Base-by-base conservation (phyloP, 805 yeast genomes). In the Priceomyces carsonii region DNA sequence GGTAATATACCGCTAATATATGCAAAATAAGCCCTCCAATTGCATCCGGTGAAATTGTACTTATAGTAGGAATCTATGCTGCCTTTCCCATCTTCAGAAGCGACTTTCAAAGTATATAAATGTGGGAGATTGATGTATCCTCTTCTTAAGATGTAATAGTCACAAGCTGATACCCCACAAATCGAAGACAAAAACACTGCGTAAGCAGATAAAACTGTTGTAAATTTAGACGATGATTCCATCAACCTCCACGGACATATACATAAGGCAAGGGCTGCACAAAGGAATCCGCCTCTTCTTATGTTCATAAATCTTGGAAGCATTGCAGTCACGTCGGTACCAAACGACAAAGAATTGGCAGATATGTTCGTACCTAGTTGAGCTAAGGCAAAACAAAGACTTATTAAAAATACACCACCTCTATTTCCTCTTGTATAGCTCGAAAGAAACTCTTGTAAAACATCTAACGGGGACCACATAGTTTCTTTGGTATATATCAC, bases 201-300 rank as follows among this genome's bases (percentile, higher is more conserved):
- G 56, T 86, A 87, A 0, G 95, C 91, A 24, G 85, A 73, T 38
- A 88, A 64, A 50, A 85, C 87, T 5, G 90, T 82, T 20, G 93
- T 82, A 64, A 87, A 87, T 61, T 73, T 80, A 22, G 80, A 78
- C 1, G 88, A 78, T 3, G 85, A 70, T 3, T 82, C 68, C 54
- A 81, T 68, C 54, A 87, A 74, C 50, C 85, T 75, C 95, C 95
- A 87, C 28, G 95, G 95, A 54, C 89, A 81, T 43, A 85, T 79
- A 37, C 79, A 75, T 42, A 81, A 70, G 0, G 88, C 85, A 33
- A 86, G 57, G 8, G 69, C 60, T 0, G 95, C 93, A 63, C 93
- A 84, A 33, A 88, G 60, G 57, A 75, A 84, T 3, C 87, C 81
- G 53, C 95, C 95, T 57, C 95, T 75, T 57, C 95, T 71, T 50